Evolutionary conservation across 306 rosid species (phyloP).

Genomic region (Canavalia ensiformis): DNA sequence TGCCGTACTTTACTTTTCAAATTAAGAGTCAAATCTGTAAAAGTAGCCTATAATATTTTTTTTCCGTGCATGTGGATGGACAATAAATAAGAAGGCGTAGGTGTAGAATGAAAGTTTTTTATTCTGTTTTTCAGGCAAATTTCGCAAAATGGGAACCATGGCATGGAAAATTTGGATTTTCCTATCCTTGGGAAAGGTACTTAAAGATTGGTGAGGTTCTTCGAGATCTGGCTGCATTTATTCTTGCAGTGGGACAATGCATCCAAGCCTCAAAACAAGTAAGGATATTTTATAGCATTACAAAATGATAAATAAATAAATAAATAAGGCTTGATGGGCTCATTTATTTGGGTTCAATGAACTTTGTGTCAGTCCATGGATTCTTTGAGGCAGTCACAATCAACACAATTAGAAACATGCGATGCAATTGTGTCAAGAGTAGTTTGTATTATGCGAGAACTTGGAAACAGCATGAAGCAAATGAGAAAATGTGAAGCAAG

Average conservation of each 20-base stretch:
- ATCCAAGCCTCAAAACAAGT: constrained; percentile 79
- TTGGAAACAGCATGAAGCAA: constrained; percentile 72
- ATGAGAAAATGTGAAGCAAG: constrained; percentile 64
- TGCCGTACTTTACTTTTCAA: too few species aligned
- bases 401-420: constrained; percentile 50
- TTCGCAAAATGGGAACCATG: constrained; percentile 99
- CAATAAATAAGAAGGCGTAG: too few species aligned
- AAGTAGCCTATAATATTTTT: too few species aligned
- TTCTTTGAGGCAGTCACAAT: constrained; percentile 47
- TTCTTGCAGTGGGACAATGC: constrained; percentile 61
- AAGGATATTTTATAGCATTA: not conserved
- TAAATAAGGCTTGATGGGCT: constrained; percentile 9
- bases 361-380: constrained; percentile 48
- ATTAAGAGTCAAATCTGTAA: too few species aligned
- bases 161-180: constrained; percentile 92
- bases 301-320: not conserved
- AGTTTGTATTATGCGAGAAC: constrained; percentile 62
- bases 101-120: not conserved
- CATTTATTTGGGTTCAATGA: not conserved
- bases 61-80: too few species aligned
- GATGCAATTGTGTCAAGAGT: constrained; percentile 63
- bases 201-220: constrained; percentile 74
- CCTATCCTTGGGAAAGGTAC: constrained; percentile 87
- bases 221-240: constrained; percentile 71
- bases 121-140: constrained; percentile 62